Conservation (phyloP, 2,329 filamentous ascomycete species). For the Cercospora beticola region DNA sequence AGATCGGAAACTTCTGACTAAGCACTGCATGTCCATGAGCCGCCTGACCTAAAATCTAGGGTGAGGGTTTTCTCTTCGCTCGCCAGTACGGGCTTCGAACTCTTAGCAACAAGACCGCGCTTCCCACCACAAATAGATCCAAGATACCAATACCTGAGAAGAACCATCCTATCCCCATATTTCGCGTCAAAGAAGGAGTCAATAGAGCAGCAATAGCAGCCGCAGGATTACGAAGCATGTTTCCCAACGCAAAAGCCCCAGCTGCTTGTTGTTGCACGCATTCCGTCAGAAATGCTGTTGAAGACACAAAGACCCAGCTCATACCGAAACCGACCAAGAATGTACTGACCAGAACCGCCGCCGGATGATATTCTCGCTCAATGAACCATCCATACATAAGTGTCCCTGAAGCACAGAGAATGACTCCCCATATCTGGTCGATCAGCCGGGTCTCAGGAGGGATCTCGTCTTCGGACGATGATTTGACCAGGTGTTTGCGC, state of each 20-base stretch:
- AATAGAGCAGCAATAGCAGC: conserved; percentile 8
- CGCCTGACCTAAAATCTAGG: neutral
- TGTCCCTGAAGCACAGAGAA: conserved; percentile 6
- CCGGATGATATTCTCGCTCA: conserved; percentile 3
- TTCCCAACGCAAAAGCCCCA: conserved; percentile 10
- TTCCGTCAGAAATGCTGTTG: conserved; percentile 11
- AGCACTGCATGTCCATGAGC: neutral
- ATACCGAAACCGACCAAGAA: conserved; percentile 10
- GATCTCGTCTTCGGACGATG: neutral
- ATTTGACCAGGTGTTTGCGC: neutral
- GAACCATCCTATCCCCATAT: conserved; percentile 12
- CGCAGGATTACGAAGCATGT: conserved; percentile 12
- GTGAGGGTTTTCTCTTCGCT: neutral
- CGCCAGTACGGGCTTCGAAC: conserved; percentile 6
- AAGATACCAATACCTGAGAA: conserved; percentile 6
- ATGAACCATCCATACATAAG: conserved; percentile 11
- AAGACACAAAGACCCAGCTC: conserved; percentile 13
- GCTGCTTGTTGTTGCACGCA: conserved; percentile 11
- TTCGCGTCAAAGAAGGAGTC: neutral
- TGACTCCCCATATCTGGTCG: conserved; percentile 12
- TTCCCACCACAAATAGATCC: conserved; percentile 7
- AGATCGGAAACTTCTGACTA: too few relatives aligned
- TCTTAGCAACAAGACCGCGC: conserved; percentile 4
- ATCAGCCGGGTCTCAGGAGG: conserved; percentile 8
- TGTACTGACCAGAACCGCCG: conserved; percentile 1